Percentiles rank a stretch among this genome's conserved stretches.
Evolutionary conservation across 306 rosid species (phyloP).

Genomic region (Cucurbita moschata): DNA sequence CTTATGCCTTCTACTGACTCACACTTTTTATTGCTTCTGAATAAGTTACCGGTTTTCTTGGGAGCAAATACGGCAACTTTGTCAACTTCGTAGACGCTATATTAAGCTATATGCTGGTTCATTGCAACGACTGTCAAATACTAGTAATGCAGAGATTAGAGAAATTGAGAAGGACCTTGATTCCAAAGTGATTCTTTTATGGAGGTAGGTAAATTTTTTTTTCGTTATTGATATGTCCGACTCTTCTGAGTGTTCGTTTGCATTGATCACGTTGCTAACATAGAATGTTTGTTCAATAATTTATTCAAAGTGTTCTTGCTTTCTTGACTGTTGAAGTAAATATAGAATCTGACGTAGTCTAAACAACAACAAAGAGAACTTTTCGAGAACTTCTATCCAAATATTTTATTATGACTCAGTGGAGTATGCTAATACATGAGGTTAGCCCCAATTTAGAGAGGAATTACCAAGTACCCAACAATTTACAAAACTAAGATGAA

Average conservation of each 20-base stretch:
- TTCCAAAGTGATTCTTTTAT: slow-evolving; percentile 82
- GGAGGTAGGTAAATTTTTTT: slow-evolving; percentile 52
- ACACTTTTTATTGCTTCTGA: slow-evolving; percentile 16
- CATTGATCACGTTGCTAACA: neutral
- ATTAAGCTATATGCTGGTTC: slow-evolving; percentile 68
- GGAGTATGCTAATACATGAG: too few relatives aligned
- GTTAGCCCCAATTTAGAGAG: too few relatives aligned
- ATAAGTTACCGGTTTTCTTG: slow-evolving; percentile 87
- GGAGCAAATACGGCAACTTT: slow-evolving; percentile 73
- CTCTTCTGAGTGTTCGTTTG: neutral
- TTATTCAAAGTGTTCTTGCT: neutral
- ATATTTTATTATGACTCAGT: too few relatives aligned
- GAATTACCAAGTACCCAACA: too few relatives aligned
- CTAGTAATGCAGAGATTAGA: slow-evolving; percentile 41
- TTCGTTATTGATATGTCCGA: neutral
- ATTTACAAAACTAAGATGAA: too few relatives aligned
- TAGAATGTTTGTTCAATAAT: neutral
- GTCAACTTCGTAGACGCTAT: slow-evolving; percentile 84
- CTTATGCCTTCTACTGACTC: slow-evolving; percentile 12
- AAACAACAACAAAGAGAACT: neutral
- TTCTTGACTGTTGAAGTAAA: neutral
- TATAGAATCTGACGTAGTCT: neutral
- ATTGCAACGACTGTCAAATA: slow-evolving; percentile 43
- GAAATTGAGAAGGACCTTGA: slow-evolving; percentile 90
- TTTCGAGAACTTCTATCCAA: neutral